Base-by-base conservation (phyloP, 805 yeast species). In the Zygotorulaspora danielsina region DNA sequence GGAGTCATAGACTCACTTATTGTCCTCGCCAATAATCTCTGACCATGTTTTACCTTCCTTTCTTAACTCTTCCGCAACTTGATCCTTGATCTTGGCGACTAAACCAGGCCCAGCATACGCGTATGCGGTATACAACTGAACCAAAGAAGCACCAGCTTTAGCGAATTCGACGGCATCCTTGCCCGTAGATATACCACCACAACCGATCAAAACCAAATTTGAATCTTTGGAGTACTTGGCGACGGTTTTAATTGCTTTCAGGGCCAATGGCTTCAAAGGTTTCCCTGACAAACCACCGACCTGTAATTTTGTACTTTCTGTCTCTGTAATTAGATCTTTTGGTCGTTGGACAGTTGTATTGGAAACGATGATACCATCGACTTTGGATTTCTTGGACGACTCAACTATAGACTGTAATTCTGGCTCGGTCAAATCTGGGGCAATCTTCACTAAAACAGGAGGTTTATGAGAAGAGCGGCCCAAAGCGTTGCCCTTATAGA, bases 31-130 rank as follows among this genome's bases (percentile, higher is more conserved):
- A 28, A 85, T 69, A 36, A 87, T 79, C 59, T 86, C 77, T 61
- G 71, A 69, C 97, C 97, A 90, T 2, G 87, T 80, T 63, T 79
- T 80, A 6, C 87, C 90, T 55, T 81, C 89, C 50, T 73, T 78
- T 39, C 67, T 66, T 55, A 90, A 70, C 59, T 82, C 81, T 6
- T 59, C 59, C 12, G 75, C 69, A 34, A 82, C 66, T 52, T 78
- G 85, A 44, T 73, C 73, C 45, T 79, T 77, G 45, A 83, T 69
- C 51, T 72, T 70, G 37, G 74, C 67, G 7, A 81, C 84, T 38
- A 85, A 67, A 2, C 95, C 95, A 1, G 97, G 96, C 1, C 97
- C 97, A 57, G 78, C 79, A 69, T 86, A 90, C 0, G 95, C 96
- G 61, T 85, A 85, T 1, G 94, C 79, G 2, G 97, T 89, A 67